Evolutionary conservation across 352 stramenopile species (phyloP).

Genomic region (Globisporangium polare): DNA sequence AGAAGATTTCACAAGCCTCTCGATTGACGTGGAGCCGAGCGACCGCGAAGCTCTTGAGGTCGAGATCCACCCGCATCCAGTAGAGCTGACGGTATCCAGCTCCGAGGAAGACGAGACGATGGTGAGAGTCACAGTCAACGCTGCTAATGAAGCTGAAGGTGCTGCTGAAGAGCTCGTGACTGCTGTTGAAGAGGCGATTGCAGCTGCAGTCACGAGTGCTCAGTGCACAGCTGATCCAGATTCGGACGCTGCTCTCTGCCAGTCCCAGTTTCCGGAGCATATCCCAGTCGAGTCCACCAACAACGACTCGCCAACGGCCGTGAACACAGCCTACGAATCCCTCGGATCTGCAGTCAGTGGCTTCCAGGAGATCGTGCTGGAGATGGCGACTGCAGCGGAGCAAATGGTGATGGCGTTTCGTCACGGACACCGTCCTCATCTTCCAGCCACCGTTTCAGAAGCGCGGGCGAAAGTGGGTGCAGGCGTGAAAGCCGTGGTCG

Average conservation of each 20-base stretch:
- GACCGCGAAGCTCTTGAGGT: background rate
- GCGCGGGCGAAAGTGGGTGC: background rate
- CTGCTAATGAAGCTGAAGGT: background rate
- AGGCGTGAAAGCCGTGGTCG: background rate
- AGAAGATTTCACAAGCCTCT: background rate
- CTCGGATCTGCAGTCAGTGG: background rate
- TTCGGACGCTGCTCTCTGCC: background rate
- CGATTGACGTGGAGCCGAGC: background rate
- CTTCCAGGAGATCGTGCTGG: conserved; percentile 3
- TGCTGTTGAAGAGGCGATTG: background rate
- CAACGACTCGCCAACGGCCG: background rate
- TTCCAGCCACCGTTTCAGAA: background rate
- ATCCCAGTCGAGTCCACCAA: background rate
- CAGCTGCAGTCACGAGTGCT: background rate
- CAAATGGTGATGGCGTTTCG: conserved; percentile 10
- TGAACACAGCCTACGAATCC: background rate
- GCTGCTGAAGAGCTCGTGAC: background rate
- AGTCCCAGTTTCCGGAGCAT: background rate
- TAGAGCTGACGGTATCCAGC: background rate
- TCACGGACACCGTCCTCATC: conserved; percentile 1
- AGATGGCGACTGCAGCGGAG: conserved; percentile 8
- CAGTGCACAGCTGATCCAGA: background rate
- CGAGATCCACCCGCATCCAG: background rate
- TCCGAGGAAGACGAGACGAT: background rate
- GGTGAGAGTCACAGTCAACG: background rate